Base-by-base conservation (phyloP, 1,284 basidiomycete genomes). In the Cutaneotrichosporon sp. region DNA sequence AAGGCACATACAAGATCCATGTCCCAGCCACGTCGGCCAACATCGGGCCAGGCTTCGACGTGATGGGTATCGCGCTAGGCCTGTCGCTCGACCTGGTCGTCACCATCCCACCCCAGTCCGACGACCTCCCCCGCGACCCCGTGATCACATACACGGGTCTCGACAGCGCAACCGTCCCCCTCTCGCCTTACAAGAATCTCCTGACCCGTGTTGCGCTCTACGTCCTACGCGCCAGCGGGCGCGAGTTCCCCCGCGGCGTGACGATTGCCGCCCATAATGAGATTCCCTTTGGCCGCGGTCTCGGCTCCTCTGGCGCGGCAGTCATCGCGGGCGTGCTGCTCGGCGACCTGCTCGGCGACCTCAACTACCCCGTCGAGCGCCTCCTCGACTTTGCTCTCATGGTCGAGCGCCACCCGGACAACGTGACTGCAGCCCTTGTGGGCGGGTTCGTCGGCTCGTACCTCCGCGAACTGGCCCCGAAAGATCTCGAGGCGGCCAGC, bases 391-490 rank as follows among this genome's bases (percentile, higher is more conserved):
- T 91, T 70, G 93, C 96, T 1, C 81, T 99, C 53, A 98, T 99
- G 96, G 93, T 99, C 65, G 96, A 99, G 75, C 83, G 96, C 10
- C 96, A 99, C 74, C 96, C 96, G 8, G 96, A 99, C 77, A 99
- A 99, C 72, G 94, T 99, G 61, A 96, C 96, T 0, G 96, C 96
- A 1, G 94, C 94, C 0, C 82, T 99, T 31, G 82, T 97, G 27
- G 96, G 96, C 34, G 96, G 96, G 0, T 98, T 99, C 71, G 90
- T 98, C n/a, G 96, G 94, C 10, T 90, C 88, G 6, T 99, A 98
- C 78, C 81, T 98, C 51, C 82, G 87, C 54, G 94, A 97, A 71
- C 81, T 98, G 33, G 72, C 69, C 33, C 70, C 66, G 31, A 88
- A 90, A 66, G 82, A 84, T 31, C 81, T 79, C 31, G 84, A 86